These are phyloP conservation scores for Agaricus subrufescens DNA, from an alignment of 768 basidiomycete genomes.

Conservation along the genomic window DNA sequence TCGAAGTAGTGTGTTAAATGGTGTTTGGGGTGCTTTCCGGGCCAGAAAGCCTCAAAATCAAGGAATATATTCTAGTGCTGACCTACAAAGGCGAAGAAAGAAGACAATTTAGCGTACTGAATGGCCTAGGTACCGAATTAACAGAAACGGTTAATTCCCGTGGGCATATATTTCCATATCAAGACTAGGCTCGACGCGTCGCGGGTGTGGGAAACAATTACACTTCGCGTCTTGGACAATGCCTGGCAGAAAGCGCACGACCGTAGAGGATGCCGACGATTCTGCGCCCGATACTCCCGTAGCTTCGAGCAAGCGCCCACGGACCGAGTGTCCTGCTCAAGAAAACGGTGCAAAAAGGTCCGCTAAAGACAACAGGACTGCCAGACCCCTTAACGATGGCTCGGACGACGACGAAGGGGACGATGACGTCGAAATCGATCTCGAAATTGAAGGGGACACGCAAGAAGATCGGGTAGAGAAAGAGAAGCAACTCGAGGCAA, in stretches of 20 bases:
- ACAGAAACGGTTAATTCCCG: no score
- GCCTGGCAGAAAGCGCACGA: conserved; percentile 1
- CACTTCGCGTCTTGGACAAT: neutral
- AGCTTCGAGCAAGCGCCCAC: neutral
- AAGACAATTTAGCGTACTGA: no score
- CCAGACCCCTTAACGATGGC: neutral
- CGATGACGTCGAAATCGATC: neutral
- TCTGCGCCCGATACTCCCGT: neutral
- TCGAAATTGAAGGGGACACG: neutral
- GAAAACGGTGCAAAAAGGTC: neutral
- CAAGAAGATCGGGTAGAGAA: conserved; percentile 1
- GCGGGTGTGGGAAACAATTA: no score
- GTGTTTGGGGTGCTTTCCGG: no score
- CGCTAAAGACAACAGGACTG: neutral
- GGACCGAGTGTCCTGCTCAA: neutral
- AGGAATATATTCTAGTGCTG: no score
- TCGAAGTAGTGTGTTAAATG: no score
- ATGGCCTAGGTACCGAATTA: no score
- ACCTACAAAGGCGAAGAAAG: no score
- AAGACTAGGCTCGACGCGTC: no score
- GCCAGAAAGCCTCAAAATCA: no score
- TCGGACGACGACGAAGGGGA: conserved; percentile 1
- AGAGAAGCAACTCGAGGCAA: conserved; percentile 8
- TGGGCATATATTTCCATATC: no score
- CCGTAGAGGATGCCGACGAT: neutral